phyloP scores from a whole-genome alignment of 2,329 filamentous ascomycete species.

The Aspergillus fischeri region DNA sequence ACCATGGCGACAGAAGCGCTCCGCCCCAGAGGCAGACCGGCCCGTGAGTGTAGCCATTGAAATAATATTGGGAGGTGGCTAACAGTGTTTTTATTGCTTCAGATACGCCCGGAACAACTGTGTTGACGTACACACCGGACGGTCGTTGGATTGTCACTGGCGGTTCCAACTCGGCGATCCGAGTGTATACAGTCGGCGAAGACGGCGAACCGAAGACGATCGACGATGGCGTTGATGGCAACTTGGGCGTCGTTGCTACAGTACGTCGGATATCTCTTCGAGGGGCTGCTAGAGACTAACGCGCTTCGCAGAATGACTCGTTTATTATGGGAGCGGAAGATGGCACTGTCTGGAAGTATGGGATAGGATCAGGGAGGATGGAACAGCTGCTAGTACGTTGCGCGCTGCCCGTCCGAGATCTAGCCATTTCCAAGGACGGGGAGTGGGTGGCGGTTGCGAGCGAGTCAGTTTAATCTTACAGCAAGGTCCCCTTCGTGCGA shows the following conservation, averaged over 20 bases:
- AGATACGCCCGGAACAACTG: constrained; percentile 84
- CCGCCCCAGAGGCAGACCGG: constrained; percentile 40
- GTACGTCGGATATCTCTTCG: constrained; percentile 36
- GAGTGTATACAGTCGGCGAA: constrained; percentile 85
- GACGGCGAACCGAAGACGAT: constrained; percentile 90
- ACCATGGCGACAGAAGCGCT: constrained; percentile 35
- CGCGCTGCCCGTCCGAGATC: constrained; percentile 79
- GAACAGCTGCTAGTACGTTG: constrained; percentile 79
- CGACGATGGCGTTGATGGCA: constrained; percentile 85
- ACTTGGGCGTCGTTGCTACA: constrained; percentile 70
- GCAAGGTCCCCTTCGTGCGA: background rate
- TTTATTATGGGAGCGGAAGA: constrained; percentile 91
- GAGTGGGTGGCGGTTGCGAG: constrained; percentile 94
- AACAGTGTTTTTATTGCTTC: constrained; percentile 1
- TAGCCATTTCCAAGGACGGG: constrained; percentile 74
- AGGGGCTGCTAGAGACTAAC: constrained; percentile 4
- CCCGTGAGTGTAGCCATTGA: constrained; percentile 40
- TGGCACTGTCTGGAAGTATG: constrained; percentile 92
- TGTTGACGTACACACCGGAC: constrained; percentile 83
- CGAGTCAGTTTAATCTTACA: constrained; percentile 54
- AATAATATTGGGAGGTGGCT: constrained; percentile 3
- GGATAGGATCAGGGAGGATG: constrained; percentile 64
- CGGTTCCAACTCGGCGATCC: constrained; percentile 88
- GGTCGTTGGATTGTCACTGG: constrained; percentile 84
- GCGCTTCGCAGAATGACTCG: constrained; percentile 59